phyloP scores from a whole-genome alignment of 1,139 yeast genomes.

The Meyerozyma elateridarum region DNA sequence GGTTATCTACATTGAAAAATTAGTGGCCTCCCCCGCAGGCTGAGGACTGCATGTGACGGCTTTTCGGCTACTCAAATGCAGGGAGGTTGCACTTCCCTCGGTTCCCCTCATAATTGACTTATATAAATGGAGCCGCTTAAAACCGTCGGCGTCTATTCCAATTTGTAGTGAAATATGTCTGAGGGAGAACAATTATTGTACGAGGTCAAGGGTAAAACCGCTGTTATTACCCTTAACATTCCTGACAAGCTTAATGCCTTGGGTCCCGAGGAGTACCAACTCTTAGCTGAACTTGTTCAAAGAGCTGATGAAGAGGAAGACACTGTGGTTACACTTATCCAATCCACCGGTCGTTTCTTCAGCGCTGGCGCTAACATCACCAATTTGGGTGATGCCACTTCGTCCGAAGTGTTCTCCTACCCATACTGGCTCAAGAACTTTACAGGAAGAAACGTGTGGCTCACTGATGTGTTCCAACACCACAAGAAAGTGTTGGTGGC shows the following conservation, averaged over 20 bases:
- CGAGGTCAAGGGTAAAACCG: conserved; percentile 51
- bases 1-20: no score
- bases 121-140: not conserved
- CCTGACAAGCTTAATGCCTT: conserved; percentile 67
- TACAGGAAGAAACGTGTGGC: conserved; percentile 64
- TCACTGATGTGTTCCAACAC: conserved; percentile 65
- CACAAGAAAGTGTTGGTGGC: conserved; percentile 71
- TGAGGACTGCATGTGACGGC: no score
- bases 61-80: no score
- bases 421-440: conserved; percentile 57
- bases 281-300: conserved; percentile 57
- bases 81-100: no score
- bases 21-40: no score
- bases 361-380: conserved; percentile 82
- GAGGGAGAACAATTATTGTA: conserved; percentile 31
- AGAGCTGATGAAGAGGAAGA: conserved; percentile 63
- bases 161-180: conserved; percentile 10
- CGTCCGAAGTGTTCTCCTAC: conserved; percentile 33
- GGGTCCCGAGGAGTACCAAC: conserved; percentile 59
- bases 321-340: conserved; percentile 63
- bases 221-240: conserved; percentile 63
- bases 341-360: conserved; percentile 71
- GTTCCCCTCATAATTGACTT: not conserved
- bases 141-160: no score
- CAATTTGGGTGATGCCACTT: conserved; percentile 20